These are phyloP conservation scores for Amylocystis lapponica DNA, from an alignment of 768 basidiomycete genomes.

Conservation along the genomic window DNA sequence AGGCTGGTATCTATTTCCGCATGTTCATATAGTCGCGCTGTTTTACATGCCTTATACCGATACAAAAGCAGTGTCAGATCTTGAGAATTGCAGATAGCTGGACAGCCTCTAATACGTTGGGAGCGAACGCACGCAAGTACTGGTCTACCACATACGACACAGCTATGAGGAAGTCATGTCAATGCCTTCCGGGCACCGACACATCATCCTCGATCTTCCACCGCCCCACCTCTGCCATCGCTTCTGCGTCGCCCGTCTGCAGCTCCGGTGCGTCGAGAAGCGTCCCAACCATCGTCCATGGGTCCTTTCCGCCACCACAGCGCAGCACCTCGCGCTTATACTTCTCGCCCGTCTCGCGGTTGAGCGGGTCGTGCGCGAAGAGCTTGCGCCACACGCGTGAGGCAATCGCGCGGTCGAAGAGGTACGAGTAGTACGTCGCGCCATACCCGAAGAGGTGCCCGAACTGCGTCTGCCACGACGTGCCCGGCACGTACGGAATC, in stretches of 20 bases:
- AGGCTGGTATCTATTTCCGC: too few relatives aligned
- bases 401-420: slow-evolving; percentile 95
- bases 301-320: slow-evolving; percentile 86
- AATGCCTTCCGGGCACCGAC: slow-evolving; percentile 55
- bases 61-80: too few relatives aligned
- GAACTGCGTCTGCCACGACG: slow-evolving; percentile 94
- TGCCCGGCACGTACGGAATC: slow-evolving; percentile 78
- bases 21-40: too few relatives aligned
- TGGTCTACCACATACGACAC: too few relatives aligned
- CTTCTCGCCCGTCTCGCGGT: slow-evolving; percentile 71
- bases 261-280: slow-evolving; percentile 62
- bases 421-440: slow-evolving; percentile 95
- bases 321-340: slow-evolving; percentile 71
- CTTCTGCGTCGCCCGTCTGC: slow-evolving; percentile 64
- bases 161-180: too few relatives aligned
- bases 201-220: slow-evolving; percentile 85
- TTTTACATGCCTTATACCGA: too few relatives aligned
- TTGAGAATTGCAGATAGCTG: too few relatives aligned
- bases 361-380: slow-evolving; percentile 64
- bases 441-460: slow-evolving; percentile 95
- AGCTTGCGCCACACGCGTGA: slow-evolving; percentile 82
- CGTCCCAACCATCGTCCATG: slow-evolving; percentile 86
- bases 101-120: too few relatives aligned
- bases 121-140: too few relatives aligned
- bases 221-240: slow-evolving; percentile 85